Base-by-base conservation (phyloP, 108 stramenopile species). In the Pseudonitzschia pungens region DNA sequence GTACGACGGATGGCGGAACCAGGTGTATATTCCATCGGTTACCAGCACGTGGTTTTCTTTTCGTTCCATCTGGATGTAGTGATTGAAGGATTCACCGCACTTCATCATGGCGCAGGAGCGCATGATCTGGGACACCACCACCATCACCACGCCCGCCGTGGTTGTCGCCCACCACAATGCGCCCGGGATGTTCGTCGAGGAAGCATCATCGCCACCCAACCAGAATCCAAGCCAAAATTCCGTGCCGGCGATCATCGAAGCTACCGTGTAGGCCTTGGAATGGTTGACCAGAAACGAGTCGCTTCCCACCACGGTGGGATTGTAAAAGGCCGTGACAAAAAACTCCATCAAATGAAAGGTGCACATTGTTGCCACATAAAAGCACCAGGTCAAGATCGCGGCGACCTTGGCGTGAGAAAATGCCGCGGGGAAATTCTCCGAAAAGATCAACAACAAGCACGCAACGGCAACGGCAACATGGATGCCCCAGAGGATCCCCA, bases 1-100 rank as follows among this genome's bases (percentile, higher is more conserved):
- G 74, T 99, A 99, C 14, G 92, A 92, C 44, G 97, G 97, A 83
- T 99, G 98, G 16, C 98, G 92, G n/a, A 99, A 74, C 56, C 69
- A 74, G 26, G 63, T 68, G 80, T 98, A 98, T 51, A 99, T 83
- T 26, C 96, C 96, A 65, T 89, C 72, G 20, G 94, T 98, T 16
- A 99, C 86, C 71, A 99, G 70, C 28, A 85, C 70, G 74, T 97
- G 98, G 73, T 89, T 87, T 26, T 92, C 88, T 56, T 91, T 92
- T 63, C 89, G 86, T 42, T 71, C 72, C 15, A 75, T 79, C 84
- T 96, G 96, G 73, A 99, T 97, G 32, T 90, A 82, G 80, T 99
- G 98, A 56, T 96, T 92, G 83, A 99, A 99, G 72, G 94, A 93
- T 75, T 84, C 86, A 1, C 96, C 97, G 65, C 93, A 94, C 16